Base-by-base conservation (phyloP, 805 yeast species). In the Pichia californica region DNA sequence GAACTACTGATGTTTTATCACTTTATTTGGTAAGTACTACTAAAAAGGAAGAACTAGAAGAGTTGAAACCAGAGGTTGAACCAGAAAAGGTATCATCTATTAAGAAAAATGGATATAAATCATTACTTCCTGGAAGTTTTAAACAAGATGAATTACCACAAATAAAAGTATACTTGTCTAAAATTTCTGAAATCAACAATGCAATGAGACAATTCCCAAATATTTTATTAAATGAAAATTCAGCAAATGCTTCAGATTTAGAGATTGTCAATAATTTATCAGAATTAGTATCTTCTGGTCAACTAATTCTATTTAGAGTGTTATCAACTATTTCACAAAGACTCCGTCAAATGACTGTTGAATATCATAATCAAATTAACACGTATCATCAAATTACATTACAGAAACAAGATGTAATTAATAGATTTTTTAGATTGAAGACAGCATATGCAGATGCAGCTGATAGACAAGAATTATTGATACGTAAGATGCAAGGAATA, bases 381-480 rank as follows among this genome's bases (percentile, higher is more conserved):
- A 51, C 55, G 0, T 31, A 52, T 23, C 46, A 54, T 19, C 31
- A 35, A 13, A 19, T 53, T 10, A 45, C 40, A 10, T 18, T 58
- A 19, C 43, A 49, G 15, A 48, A 51, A 3, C 47, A 50, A 15
- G 38, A 50, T 14, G 15, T 31, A 19, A 11, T 45, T 28, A 33
- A 18, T 9, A 41, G 31, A 4, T 41, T 35, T n/a, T 49, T 46
- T 23, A 47, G 56, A 35, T 30, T 56, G 3, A 49, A 52, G 14
- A 41, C 45, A 68, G 72, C 44, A 70, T 76, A 49, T 44, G 47
- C 14, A 23, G 43, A 10, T 50, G 68, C 31, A 51, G 58, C 10
- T 10, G 50, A 57, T 5, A 67, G 75, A 39, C 63, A 61, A 40
- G 31, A 40, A 2, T 28, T 31, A 10, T 26, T 61, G 35, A 54